Base-by-base conservation (phyloP, 768 basidiomycete genomes). In the Pleurotus platypus region DNA sequence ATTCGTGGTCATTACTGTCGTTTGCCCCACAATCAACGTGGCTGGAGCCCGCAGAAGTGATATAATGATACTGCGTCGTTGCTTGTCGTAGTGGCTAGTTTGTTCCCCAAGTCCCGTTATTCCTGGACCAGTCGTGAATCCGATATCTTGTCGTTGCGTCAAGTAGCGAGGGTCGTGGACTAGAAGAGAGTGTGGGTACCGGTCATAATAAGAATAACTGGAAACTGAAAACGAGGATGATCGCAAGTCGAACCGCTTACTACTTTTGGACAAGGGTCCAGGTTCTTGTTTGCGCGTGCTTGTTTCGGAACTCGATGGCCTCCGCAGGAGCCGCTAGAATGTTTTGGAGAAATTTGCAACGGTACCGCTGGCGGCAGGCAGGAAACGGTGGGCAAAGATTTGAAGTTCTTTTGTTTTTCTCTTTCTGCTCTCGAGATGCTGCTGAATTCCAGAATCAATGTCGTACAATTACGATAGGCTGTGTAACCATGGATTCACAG, bases 141-240 rank as follows among this genome's bases (percentile, higher is more conserved):
- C 13, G 4, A 8, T 20, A 15, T 48, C 46, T 24, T 39, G 51
- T 54, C 18, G 39, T 39, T 37, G 13, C 22, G 51, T 39, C 18
- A 48, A 15, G 16, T 15, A 48, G 51, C 8, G 51, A 16, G 39
- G 51, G 11, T 16, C 42, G 51, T 42, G 22, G 13, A 40, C 51
- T 54, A 54, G 35, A 39, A 22, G 51, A 50, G 49, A 15, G 51
- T 54, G 51, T 54, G 51, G 51, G 51, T 54, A 54, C 42, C 51
- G 51, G 51, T 16, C 51, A 54, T 54, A 54, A 54, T 54, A 54
- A 54, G 37, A 54, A 39, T 54, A 50, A 35, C 49, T 50, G n/a
- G 26, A 16, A 18, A 30, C 15, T 22, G 51, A 54, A 54, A 54
- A 54, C 51, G 51, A 54, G 51, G 51, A 40, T 50, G 49, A 50